Base-by-base conservation (phyloP, 352 stramenopile species). In the Pythium monospermum region DNA sequence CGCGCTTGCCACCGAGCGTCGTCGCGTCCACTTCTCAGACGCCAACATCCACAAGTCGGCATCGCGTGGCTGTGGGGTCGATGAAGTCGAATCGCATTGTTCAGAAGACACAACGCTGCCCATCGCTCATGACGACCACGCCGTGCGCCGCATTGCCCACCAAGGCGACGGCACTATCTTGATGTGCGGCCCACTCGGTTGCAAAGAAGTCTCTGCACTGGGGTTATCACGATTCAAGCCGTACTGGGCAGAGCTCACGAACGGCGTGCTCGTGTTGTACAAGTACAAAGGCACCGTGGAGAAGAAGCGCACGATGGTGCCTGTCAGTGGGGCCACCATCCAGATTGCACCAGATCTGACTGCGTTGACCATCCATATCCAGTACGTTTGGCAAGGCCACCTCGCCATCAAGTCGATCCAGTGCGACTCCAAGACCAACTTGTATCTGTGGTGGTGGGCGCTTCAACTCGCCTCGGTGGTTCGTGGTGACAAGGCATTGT, bases 171-270 rank as follows among this genome's bases (percentile, higher is more conserved):
- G 69, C 33, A 69, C 82, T 16, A 60, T 90, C 25, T n/a, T n/a
- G n/a, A 53, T 86, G 1, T 77, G 65, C 45, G 64, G 75, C 13
- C 69, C 62, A 19, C 41, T 88, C 19, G 65, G 86, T n/a, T 61
- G 56, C 28, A 54, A 57, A 25, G 45, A 59, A 13, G 15, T 30
- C 36, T 37, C 37, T 19, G 22, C 39, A 6, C 30, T 46, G 23
- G n/a, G n/a, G n/a, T 49, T 46, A 16, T 56, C 43, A 23, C 40
- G 50, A 31, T 57, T 18, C 28, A 59, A 60, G 38, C 47, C 39
- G 6, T 75, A 61, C 49, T 88, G 77, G 76, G 75, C 70, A 19
- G 80, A 91, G 51, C 61, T 91, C 33, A 83, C 79, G 51, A 75
- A 79, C 45, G 73, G 77, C 35, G 71, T 91, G 25, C 38, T 91